A percentile compares a stretch with the other conserved stretches of the same genome.
Evolutionary conservation across 1,284 basidiomycete genomes (phyloP).

Genomic region (Puccinia hordei): DNA sequence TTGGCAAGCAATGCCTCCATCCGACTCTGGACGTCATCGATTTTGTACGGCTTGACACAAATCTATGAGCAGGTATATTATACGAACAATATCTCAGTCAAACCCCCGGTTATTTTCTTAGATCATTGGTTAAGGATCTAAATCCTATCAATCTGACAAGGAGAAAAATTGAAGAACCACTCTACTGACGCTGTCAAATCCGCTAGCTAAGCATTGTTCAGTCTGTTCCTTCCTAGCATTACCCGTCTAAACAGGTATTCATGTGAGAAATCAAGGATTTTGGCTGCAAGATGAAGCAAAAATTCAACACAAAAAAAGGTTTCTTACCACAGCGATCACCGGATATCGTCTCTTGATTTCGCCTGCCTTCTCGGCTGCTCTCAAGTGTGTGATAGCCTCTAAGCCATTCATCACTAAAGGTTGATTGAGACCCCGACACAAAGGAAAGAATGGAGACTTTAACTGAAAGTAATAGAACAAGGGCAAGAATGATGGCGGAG

Average conservation of each 20-base stretch:
- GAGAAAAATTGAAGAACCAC: not conserved
- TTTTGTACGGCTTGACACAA: conserved; percentile 50
- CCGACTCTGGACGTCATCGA: conserved; percentile 46
- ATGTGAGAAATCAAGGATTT: not conserved
- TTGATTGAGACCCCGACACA: not conserved
- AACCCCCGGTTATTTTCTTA: not conserved
- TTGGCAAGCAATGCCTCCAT: conserved; percentile 46
- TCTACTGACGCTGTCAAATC: conserved; percentile 40
- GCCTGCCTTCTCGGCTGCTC: conserved; percentile 39
- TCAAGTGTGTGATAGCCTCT: conserved; percentile 46
- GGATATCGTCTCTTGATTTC: conserved; percentile 44
- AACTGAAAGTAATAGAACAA: not conserved
- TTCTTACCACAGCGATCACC: conserved; percentile 50
- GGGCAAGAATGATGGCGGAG: not conserved
- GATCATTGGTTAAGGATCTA: not conserved
- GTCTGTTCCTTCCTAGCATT: conserved; percentile 50
- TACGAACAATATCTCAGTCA: not conserved
- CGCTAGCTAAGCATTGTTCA: conserved; percentile 43
- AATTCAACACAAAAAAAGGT: not conserved
- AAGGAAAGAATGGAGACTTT: too few species aligned
- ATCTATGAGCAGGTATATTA: conserved; percentile 12
- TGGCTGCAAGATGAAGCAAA: not conserved
- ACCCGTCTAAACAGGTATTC: conserved; percentile 22
- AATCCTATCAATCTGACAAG: not conserved
- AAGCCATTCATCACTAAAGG: conserved; percentile 45